Base-by-base conservation (phyloP, 768 basidiomycete genomes). In the Russula sp. region DNA sequence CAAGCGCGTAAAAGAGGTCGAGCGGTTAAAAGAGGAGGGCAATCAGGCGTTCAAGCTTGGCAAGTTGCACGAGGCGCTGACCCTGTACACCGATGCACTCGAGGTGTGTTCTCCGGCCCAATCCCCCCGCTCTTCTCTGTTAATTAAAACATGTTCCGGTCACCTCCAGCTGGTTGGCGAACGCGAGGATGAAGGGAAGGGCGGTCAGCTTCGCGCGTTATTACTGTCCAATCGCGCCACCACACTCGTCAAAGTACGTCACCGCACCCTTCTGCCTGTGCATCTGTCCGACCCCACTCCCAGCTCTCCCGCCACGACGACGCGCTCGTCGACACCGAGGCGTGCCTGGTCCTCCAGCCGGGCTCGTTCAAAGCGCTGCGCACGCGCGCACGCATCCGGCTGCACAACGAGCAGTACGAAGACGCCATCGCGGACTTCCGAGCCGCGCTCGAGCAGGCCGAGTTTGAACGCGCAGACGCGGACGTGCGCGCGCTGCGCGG, bases 221-320 rank as follows among this genome's bases (percentile, higher is more conserved):
- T 75, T 95, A 4, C 75, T 93, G 9, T 89, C 87, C 2, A 95
- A 95, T 69, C 85, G 91, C 5, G 93, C 93, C 1, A 91, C 89
- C 1, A 87, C 92, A 0, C 75, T 89, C 20, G 75, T 88, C 54
- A 93, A 93, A 79, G 89, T 88, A 63, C 14, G 70, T 52, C 10
- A 13, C 35, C 32, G 49, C 40, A 20, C 55, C 44, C 64, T 67
- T 67, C 57, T 42, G 27, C 65, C 53, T 67, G 57, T 58, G 52
- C 51, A 31, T 44, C 22, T 49, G 32, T 34, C 6, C 14, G 11
- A 22, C 32, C 20, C 32, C 44, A 3, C 20, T 7, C 37, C 49
- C 4, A 92, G 89, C 77, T 91, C 40, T 78, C 84, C 59, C 77
- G 77, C 53, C 78, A 86, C 69, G 77, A 85, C 35, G 86, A 87